Evolutionary conservation across 805 yeast species (phyloP).

Genomic region (Wickerhamiella sorbophila): DNA sequence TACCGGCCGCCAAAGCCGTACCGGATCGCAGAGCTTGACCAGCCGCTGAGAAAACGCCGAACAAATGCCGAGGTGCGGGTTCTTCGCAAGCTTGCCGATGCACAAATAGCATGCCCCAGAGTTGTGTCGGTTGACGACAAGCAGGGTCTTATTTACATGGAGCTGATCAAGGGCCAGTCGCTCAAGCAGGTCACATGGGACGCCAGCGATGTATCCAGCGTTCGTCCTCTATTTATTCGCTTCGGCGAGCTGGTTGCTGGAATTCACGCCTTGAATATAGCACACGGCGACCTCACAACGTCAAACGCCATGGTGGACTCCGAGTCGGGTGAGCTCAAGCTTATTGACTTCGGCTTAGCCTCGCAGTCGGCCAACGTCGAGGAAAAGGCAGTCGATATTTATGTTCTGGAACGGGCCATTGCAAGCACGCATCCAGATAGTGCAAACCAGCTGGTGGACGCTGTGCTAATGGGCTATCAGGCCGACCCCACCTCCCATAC

Average conservation of each 20-base stretch:
- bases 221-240: constrained; percentile 8
- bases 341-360: constrained; percentile 88
- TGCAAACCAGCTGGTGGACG: constrained; percentile 45
- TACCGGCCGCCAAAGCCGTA: constrained; percentile 84
- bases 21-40: constrained; percentile 73
- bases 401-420: constrained; percentile 85
- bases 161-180: constrained; percentile 41
- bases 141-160: constrained; percentile 84
- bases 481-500: constrained; percentile 10
- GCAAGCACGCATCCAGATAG: constrained; percentile 76
- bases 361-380: constrained; percentile 47
- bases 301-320: constrained; percentile 52
- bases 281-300: constrained; percentile 90
- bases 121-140: constrained; percentile 61
- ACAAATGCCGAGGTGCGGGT: constrained; percentile 77
- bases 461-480: constrained; percentile 61
- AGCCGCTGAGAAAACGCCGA: constrained; percentile 58
- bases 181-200: constrained; percentile 28
- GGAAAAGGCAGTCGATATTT: constrained; percentile 94
- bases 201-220: constrained; percentile 8
- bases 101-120: constrained; percentile 54
- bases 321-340: constrained; percentile 28
- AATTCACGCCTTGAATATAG: constrained; percentile 63
- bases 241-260: constrained; percentile 40
- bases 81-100: constrained; percentile 37